Conservation (phyloP, 73 alveolate species). For the Urostyla sp. region DNA sequence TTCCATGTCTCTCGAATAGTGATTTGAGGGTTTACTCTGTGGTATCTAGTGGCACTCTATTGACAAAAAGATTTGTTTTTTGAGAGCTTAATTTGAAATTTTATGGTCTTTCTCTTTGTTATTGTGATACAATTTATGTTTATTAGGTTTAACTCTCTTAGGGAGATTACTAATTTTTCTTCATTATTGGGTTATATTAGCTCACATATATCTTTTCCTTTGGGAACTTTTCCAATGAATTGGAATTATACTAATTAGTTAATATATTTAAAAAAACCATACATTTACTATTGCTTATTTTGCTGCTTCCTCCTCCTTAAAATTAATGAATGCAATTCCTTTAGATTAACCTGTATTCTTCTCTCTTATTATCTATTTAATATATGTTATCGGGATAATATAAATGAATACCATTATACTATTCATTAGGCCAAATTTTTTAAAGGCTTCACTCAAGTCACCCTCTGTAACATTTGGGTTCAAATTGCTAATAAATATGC, state of each 20-base stretch:
- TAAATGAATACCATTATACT: background rate
- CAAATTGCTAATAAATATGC: constrained; percentile 15
- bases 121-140: background rate
- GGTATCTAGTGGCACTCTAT: constrained; percentile 2
- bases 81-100: background rate
- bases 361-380: constrained; percentile 24
- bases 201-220: constrained; percentile 9
- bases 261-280: background rate
- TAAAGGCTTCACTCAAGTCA: constrained; percentile 6
- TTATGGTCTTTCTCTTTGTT: constrained; percentile 4
- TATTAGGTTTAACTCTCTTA: too few species aligned
- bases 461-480: background rate
- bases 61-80: constrained; percentile 43
- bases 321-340: constrained; percentile 44
- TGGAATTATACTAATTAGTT: constrained; percentile 8
- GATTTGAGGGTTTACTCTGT: background rate
- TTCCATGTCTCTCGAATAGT: constrained; percentile 5
- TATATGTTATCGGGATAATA: background rate
- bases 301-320: constrained; percentile 5
- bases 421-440: constrained; percentile 1
- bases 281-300: constrained; percentile 19
- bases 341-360: background rate
- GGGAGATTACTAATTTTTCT: too few species aligned
- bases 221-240: background rate
- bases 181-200: too few species aligned